A percentile compares a stretch with the other conserved stretches of the same genome.
Evolutionary conservation across 352 stramenopile genomes (phyloP).

Genomic region (Globisporangium viniferum): DNA sequence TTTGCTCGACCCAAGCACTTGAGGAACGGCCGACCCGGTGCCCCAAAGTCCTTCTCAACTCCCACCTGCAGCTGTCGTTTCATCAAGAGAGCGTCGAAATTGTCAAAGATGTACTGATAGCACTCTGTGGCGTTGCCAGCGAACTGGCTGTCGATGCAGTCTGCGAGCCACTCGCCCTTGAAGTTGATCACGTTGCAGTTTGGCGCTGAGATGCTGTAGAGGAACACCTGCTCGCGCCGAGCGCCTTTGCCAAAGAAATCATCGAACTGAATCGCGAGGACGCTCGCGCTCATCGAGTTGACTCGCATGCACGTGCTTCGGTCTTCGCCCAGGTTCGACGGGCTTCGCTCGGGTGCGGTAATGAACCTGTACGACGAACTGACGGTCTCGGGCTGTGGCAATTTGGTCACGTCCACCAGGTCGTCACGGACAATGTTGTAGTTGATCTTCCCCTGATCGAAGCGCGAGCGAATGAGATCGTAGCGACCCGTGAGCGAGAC

Average conservation of each 20-base stretch:
- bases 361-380: slow-evolving; percentile 14
- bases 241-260: slow-evolving; percentile 34
- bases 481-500: slow-evolving; percentile 18
- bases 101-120: slow-evolving; percentile 44
- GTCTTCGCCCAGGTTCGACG: slow-evolving; percentile 30
- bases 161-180: slow-evolving; percentile 25
- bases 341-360: slow-evolving; percentile 24
- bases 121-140: slow-evolving; percentile 26
- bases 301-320: slow-evolving; percentile 37
- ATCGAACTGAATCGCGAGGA: slow-evolving; percentile 30
- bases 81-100: slow-evolving; percentile 37
- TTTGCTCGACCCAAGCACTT: slow-evolving; percentile 36
- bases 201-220: slow-evolving; percentile 40
- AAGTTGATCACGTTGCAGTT: slow-evolving; percentile 44
- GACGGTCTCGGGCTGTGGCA: slow-evolving; percentile 9
- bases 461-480: slow-evolving; percentile 17
- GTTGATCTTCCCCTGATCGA: slow-evolving; percentile 23
- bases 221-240: slow-evolving; percentile 26
- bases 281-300: slow-evolving; percentile 35
- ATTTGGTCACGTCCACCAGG: slow-evolving; percentile 5
- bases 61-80: slow-evolving; percentile 32
- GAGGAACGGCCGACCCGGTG: slow-evolving; percentile 34
- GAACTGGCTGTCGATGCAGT: slow-evolving; percentile 25
- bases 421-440: slow-evolving; percentile 24
- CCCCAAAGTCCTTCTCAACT: slow-evolving; percentile 35